Percentiles rank a stretch among this genome's conserved stretches.
These are phyloP conservation scores for Saturnispora gosingensis DNA, from an alignment of 805 yeast species.

Conservation along the genomic window DNA sequence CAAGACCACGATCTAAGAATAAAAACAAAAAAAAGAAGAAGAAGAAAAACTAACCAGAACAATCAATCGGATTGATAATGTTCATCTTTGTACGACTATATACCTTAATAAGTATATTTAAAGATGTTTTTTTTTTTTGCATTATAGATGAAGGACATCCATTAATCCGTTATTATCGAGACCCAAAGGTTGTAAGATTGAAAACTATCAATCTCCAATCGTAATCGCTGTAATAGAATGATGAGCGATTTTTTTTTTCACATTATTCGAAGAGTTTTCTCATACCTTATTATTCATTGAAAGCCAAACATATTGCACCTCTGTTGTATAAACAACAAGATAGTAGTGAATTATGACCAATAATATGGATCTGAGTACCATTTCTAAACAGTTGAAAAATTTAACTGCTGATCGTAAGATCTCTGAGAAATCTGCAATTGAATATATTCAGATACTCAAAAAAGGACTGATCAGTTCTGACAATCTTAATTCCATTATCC, in stretches of 20 bases:
- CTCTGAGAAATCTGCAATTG: not conserved
- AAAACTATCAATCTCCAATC: too few species aligned
- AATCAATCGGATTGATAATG: too few species aligned
- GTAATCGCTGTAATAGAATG: not conserved
- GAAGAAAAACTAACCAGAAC: not conserved
- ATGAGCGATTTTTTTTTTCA: not conserved
- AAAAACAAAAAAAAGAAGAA: not conserved
- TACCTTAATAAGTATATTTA: too few species aligned
- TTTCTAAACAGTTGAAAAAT: constrained; percentile 22
- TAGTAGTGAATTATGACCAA: not conserved
- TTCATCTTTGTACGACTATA: too few species aligned
- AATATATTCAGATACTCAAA: not conserved
- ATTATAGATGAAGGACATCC: too few species aligned
- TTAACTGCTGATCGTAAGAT: constrained; percentile 11
- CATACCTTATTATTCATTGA: not conserved
- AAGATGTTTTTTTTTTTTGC: too few species aligned
- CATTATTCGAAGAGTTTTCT: not conserved
- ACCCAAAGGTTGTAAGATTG: too few species aligned
- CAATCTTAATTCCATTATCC: constrained; percentile 42
- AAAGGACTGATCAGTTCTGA: not conserved
- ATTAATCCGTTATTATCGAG: too few species aligned
- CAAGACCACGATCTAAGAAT: not conserved
- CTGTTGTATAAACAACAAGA: not conserved
- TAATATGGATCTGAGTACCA: constrained; percentile 17
- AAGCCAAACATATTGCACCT: not conserved